Percentiles rank a stretch among this genome's conserved stretches.
phyloP scores from a whole-genome alignment of 192 early-diverging fungal species.

The Pecoramyces ruminantium region DNA sequence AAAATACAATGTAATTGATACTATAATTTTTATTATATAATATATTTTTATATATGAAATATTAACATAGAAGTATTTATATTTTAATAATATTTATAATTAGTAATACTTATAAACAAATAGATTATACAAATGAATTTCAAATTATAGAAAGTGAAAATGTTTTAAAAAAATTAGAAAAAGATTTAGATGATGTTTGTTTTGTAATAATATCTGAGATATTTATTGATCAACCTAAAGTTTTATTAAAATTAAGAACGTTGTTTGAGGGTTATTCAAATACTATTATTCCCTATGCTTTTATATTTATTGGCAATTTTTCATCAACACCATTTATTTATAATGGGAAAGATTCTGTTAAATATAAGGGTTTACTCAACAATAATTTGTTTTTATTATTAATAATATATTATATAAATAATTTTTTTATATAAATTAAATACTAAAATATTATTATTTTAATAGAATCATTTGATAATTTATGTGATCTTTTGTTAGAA shows the following conservation, averaged over 20 bases:
- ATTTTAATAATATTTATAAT: too few relatives aligned
- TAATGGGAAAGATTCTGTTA: constrained; percentile 32
- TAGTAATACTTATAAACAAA: constrained; percentile 25
- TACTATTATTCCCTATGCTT: constrained; percentile 52
- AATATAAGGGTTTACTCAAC: constrained; percentile 51
- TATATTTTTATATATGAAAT: constrained; percentile 7
- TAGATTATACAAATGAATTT: constrained; percentile 5
- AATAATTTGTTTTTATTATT: too few relatives aligned
- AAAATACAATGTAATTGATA: constrained; percentile 12
- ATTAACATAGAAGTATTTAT: too few relatives aligned
- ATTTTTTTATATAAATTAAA: too few relatives aligned
- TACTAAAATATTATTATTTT: neutral
- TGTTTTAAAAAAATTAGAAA: constrained; percentile 16
- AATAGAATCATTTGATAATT: constrained; percentile 17
- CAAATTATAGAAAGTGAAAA: constrained; percentile 2
- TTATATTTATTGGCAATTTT: constrained; percentile 80
- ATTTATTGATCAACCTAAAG: constrained; percentile 67
- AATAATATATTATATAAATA: constrained; percentile 5
- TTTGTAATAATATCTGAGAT: constrained; percentile 76
- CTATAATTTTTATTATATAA: neutral
- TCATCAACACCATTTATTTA: constrained; percentile 51
- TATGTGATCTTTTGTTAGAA: constrained; percentile 49
- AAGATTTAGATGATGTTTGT: constrained; percentile 25
- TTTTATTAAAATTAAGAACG: constrained; percentile 48
- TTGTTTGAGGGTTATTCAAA: constrained; percentile 60